Base-by-base conservation (phyloP, 257 asterid genomes). In the Plantago elongata region DNA sequence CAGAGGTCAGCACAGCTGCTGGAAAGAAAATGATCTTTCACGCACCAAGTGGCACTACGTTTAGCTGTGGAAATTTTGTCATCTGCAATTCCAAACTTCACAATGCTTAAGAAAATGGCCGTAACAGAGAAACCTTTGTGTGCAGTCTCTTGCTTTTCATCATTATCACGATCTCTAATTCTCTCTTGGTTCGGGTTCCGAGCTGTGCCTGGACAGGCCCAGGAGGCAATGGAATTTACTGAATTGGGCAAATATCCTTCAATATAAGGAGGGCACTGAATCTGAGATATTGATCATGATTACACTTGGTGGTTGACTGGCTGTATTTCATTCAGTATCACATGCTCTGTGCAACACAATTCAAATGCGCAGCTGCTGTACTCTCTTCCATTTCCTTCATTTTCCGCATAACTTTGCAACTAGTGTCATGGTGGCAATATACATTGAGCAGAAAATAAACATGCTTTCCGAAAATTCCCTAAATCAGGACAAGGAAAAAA, bases 11-110 rank as follows among this genome's bases (percentile, higher is more conserved):
- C 29, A 9, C 70, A 54, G 22, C 37, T 3, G 16, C 58, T 45
- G 27, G 56, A 56, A 64, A 47, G 49, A 68, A 46, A 52, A 40
- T 52, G 58, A 42, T 17, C 46, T 37, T 30, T 58, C 44, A 34
- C 34, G 50, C 22, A 45, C 46, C n/a, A 57, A 18, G 57, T 17
- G 57, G 30, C n/a, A 15, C 9, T 27, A 22, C 57, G 11, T 17
- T 18, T 38, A 52, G 11, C 27, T 11, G 57, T 22, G 27, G 27
- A 22, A 22, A 54, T 29, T 10, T 22, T 14, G 42, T 11, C 43
- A 54, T 27, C 58, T 3, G 58, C 57, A 17, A 51, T 9, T 51
- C 37, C 57, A 10, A 15, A 17, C 15, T 37, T 11, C 12, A 51
- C 40, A 34, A 22, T 22, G 27, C 27, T 22, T 22, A 2, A 34